A percentile compares a stretch with the other conserved stretches of the same genome.
Conservation (phyloP, 2,329 filamentous ascomycete species). For the Fusarium guadeloupense region DNA sequence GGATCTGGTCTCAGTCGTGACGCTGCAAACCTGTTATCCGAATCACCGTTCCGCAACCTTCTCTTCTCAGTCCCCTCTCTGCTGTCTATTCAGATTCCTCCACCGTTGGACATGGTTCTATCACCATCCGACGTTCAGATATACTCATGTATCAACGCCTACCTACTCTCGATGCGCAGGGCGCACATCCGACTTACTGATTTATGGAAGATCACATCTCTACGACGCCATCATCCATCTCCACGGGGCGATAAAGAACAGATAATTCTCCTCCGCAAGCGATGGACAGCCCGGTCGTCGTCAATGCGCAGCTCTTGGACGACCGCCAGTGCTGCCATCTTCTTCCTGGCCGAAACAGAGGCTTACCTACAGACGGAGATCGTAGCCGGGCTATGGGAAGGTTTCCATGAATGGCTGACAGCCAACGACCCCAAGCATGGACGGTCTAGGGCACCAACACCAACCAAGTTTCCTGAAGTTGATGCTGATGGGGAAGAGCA, state of each 20-base stretch:
- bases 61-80: conserved; percentile 78
- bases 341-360: conserved; percentile 88
- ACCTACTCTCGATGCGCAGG: conserved; percentile 84
- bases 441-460: conserved; percentile 39
- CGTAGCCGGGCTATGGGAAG: conserved; percentile 80
- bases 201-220: conserved; percentile 84
- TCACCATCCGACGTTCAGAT: conserved; percentile 76
- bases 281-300: conserved; percentile 69
- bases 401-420: conserved; percentile 79
- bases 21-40: conserved; percentile 50
- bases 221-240: conserved; percentile 80
- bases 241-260: conserved; percentile 70
- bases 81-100: conserved; percentile 76
- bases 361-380: conserved; percentile 92
- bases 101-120: conserved; percentile 89
- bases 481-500: conserved; percentile 11
- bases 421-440: conserved; percentile 50
- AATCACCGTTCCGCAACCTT: conserved; percentile 78
- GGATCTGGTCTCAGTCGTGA: conserved; percentile 49
- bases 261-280: conserved; percentile 68
- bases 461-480: conserved; percentile 23
- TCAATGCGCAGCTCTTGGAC: conserved; percentile 89
- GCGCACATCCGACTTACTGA: conserved; percentile 86
- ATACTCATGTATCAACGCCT: conserved; percentile 88
- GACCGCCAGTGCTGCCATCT: conserved; percentile 84